Conservation (phyloP, 1,139 yeast species). For the Diutina siamensis region DNA sequence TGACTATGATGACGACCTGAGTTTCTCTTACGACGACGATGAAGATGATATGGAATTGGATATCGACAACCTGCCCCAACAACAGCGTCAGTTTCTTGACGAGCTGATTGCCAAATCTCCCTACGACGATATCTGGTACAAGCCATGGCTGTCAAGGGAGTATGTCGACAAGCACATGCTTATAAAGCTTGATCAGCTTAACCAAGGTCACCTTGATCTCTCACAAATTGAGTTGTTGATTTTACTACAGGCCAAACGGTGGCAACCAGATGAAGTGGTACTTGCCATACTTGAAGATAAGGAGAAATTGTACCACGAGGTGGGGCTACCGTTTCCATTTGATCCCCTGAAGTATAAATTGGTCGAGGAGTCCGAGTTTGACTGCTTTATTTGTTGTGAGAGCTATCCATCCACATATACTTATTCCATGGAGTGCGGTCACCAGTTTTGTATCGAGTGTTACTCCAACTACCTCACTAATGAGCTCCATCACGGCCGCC, state of each 20-base stretch:
- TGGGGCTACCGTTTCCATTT: slow-evolving; percentile 32
- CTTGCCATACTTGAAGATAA: slow-evolving; percentile 55
- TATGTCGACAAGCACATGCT: background rate
- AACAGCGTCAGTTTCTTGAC: background rate
- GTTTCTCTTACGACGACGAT: slow-evolving; percentile 10
- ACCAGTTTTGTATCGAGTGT: slow-evolving; percentile 58
- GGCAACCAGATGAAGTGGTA: slow-evolving; percentile 67
- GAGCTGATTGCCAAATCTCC: slow-evolving; percentile 3
- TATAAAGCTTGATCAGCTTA: background rate
- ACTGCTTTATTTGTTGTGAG: slow-evolving; percentile 67
- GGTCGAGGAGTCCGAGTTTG: slow-evolving; percentile 17
- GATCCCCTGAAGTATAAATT: slow-evolving; percentile 9
- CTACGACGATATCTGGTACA: background rate
- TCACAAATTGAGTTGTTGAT: slow-evolving; percentile 28
- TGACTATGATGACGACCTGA: background rate
- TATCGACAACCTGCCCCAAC: background rate
- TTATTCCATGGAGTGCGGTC: slow-evolving; percentile 57
- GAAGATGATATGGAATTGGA: slow-evolving; percentile 6
- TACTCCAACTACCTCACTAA: slow-evolving; percentile 47
- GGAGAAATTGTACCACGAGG: slow-evolving; percentile 26
- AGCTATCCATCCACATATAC: slow-evolving; percentile 22
- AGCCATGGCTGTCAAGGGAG: slow-evolving; percentile 4
- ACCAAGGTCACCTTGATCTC: slow-evolving; percentile 20
- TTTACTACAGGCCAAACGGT: slow-evolving; percentile 48
- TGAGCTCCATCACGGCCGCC: slow-evolving; percentile 39